Percentiles rank a stretch among this genome's conserved stretches.
Evolutionary conservation across 164 flowering plant species (phyloP).

Genomic region (Annona cherimola): DNA sequence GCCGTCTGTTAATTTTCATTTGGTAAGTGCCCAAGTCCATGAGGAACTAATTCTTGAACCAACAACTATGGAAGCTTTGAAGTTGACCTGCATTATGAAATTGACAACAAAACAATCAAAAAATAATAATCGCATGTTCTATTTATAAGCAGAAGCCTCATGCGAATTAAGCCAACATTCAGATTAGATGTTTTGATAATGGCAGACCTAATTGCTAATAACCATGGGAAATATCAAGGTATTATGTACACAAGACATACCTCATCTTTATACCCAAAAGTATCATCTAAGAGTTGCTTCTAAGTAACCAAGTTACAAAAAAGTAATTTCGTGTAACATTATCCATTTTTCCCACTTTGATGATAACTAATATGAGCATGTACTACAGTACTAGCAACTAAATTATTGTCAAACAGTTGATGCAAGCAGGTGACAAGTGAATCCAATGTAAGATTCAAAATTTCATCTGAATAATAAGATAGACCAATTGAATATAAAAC

Average conservation of each 20-base stretch:
- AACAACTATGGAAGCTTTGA: background rate
- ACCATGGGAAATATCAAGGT: background rate
- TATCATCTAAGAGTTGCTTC: too few species aligned
- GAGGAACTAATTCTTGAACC: background rate
- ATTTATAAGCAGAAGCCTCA: background rate
- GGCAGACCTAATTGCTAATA: background rate
- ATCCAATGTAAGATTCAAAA: background rate
- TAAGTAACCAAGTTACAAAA: too few species aligned
- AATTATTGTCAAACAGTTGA: background rate
- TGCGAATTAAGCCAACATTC: background rate
- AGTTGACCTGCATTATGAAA: background rate
- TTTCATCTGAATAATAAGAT: too few species aligned
- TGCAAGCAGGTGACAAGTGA: background rate
- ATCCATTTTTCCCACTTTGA: too few species aligned
- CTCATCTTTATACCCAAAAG: too few species aligned
- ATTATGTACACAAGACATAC: too few species aligned
- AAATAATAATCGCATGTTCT: background rate
- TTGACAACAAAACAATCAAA: background rate
- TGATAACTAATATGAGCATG: too few species aligned
- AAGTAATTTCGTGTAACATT: too few species aligned
- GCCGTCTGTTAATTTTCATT: conserved; percentile 24
- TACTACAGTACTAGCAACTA: too few species aligned
- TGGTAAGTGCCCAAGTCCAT: background rate
- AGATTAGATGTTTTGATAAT: background rate
- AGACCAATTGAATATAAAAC: too few species aligned